phyloP scores from a whole-genome alignment of 179 eudicot species.

The Gypsophila paniculata region DNA sequence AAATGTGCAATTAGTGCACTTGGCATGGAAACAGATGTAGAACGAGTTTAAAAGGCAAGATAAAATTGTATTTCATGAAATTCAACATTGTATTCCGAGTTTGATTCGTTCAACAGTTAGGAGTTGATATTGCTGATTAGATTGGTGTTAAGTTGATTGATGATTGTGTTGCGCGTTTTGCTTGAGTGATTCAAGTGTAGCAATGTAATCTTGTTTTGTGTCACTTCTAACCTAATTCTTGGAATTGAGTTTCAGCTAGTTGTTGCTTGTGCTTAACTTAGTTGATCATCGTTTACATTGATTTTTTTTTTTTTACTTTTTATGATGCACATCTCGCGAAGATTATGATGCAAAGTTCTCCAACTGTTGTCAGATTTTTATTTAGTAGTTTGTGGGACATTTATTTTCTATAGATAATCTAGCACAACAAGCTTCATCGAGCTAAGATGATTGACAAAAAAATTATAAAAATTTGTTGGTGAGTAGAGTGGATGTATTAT shows the following conservation, averaged over 20 bases:
- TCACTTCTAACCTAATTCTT: not conserved
- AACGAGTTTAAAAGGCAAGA: too few species aligned
- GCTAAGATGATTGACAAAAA: not conserved
- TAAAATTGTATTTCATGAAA: too few species aligned
- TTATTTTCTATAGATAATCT: too few species aligned
- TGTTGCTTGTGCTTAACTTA: not conserved
- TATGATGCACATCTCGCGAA: not conserved
- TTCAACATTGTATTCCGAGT: too few species aligned
- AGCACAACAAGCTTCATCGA: not conserved
- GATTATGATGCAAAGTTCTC: not conserved
- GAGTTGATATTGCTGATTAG: too few species aligned
- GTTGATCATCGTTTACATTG: not conserved
- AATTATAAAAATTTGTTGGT: too few species aligned
- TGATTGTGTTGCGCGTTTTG: not conserved
- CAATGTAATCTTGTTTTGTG: not conserved
- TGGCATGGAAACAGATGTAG: too few species aligned
- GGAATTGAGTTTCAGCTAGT: not conserved
- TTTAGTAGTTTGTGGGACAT: not conserved
- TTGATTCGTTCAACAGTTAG: too few species aligned
- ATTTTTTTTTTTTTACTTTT: too few species aligned
- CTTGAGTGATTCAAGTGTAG: not conserved
- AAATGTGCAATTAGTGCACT: too few species aligned
- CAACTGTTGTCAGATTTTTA: not conserved
- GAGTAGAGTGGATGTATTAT: too few species aligned
- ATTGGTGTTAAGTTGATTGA: too few species aligned